These are phyloP conservation scores for Metarhizium anisopliae DNA, from an alignment of 2,329 filamentous ascomycete species.

Conservation along the genomic window DNA sequence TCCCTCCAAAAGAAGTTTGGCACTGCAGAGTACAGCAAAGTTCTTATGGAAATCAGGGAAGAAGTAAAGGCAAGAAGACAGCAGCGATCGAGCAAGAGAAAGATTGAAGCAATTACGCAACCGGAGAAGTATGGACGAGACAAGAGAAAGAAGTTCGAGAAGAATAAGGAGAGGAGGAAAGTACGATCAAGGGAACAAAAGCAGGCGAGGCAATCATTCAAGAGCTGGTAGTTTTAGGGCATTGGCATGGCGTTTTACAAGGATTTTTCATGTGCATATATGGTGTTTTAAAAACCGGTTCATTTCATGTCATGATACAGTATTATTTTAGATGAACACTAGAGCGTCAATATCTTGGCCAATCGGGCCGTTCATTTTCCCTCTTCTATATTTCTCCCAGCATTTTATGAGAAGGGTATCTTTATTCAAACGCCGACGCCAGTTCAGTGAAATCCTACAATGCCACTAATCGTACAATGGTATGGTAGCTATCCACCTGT, in stretches of 20 bases:
- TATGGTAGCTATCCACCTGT: no score
- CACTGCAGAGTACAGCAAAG: conserved; percentile 66
- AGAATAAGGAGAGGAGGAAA: conserved; percentile 76
- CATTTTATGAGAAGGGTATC: not conserved
- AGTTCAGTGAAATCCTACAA: not conserved
- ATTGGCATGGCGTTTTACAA: conserved; percentile 19
- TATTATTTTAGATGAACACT: not conserved
- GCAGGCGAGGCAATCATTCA: conserved; percentile 63
- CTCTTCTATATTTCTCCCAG: not conserved
- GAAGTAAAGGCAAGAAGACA: conserved; percentile 64
- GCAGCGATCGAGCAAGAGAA: conserved; percentile 71
- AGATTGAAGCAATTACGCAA: conserved; percentile 75
- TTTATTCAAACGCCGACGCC: conserved; percentile 3
- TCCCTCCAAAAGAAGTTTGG: conserved; percentile 79
- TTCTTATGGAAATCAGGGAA: conserved; percentile 64
- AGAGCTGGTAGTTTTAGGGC: conserved; percentile 23
- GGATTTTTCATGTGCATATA: not conserved
- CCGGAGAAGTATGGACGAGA: conserved; percentile 70
- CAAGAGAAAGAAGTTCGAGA: conserved; percentile 77
- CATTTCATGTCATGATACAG: not conserved
- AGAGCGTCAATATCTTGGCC: not conserved
- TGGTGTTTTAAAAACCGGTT: not conserved
- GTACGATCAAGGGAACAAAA: conserved; percentile 66
- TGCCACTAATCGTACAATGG: conserved; percentile 4
- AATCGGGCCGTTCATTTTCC: not conserved